Evolutionary conservation across 2,329 filamentous ascomycete genomes (phyloP), one percentile per base, ranked within the genome.

Genomic region (Dissoconium aciculare): DNA sequence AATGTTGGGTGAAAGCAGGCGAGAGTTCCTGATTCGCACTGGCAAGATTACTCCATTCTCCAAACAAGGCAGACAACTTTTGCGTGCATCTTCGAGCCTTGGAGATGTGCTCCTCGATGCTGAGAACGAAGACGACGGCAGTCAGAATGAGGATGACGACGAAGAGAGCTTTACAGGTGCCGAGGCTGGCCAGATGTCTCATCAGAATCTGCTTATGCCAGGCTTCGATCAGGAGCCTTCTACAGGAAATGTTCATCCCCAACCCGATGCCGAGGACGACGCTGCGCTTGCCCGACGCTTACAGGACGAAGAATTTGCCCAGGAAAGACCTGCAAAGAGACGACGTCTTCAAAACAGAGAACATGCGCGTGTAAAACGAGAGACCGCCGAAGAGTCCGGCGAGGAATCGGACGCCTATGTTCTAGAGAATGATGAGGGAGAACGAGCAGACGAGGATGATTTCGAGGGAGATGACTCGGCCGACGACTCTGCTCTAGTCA

Each of bases 41-140:
- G 89, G 89, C 38, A 95, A 95, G 58, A 95, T 98, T 43, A 98
- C 89, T 0, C 89, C 89, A 0, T 98, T 98, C 49, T 80, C 84
- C 5, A 80, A 77, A 40, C 69, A 92, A 44, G 73, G 73, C 15
- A 66, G 71, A 10, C 65, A 70, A n/a, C 60, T 74, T 2, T 62
- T 70, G 15, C 71, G 68, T 3, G 64, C 74, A 3, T 66, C 75
- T 26, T 77, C 77, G 2, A 76, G 75, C 36, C 62, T 93, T 11
- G 77, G 78, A 8, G 75, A 85, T 47, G 78, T 76, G 2, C 68
- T 93, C 35, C 60, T 85, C 10, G 81, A 91, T 50, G 83, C 80
- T 1, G 84, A 93, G 49, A 77, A 83, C 34, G 79, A 79, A 31
- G 59, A 64, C 2, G 59, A 64, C 10, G 64, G 64, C 17, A 52